Evolutionary conservation across 495 filamentous ascomycete species (phyloP).

Genomic region (Chaetomium fimeti): DNA sequence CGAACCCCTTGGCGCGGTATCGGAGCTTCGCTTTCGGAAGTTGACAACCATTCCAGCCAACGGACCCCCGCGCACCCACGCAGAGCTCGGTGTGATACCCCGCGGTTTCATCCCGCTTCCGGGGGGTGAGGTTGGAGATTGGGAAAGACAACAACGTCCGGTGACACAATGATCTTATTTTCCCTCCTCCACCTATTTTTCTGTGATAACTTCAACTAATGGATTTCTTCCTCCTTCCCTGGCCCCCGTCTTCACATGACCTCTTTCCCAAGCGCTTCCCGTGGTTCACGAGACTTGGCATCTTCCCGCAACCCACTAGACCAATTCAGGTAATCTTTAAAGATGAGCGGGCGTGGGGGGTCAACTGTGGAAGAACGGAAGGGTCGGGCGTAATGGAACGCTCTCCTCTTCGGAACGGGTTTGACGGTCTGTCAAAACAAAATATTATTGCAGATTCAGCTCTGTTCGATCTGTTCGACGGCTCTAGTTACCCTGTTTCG

Average conservation of each 20-base stretch:
- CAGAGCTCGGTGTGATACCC: slow-evolving; percentile 8
- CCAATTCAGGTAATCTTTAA: background rate
- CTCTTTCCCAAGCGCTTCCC: background rate
- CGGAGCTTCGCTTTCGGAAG: background rate
- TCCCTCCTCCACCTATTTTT: background rate
- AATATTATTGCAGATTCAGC: background rate
- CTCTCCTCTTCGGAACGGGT: background rate
- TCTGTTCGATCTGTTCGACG: no score
- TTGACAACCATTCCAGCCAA: background rate
- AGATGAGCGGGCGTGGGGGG: no score
- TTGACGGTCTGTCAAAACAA: background rate
- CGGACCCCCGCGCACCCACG: slow-evolving; percentile 9
- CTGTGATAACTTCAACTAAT: no score
- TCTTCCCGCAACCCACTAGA: background rate
- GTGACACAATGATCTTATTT: background rate
- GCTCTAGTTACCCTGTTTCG: background rate
- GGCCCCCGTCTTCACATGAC: slow-evolving; percentile 1
- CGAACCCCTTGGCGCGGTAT: background rate
- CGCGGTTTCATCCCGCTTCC: slow-evolving; percentile 11
- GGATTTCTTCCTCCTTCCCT: background rate
- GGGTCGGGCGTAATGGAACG: no score
- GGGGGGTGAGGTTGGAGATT: background rate
- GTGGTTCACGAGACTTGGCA: background rate
- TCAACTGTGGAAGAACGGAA: no score
- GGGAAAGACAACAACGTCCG: background rate